Evolutionary conservation across 2,329 filamentous ascomycete genomes (phyloP), one percentile per base, ranked within the genome.

Genomic region (Boeremia lycopersici): DNA sequence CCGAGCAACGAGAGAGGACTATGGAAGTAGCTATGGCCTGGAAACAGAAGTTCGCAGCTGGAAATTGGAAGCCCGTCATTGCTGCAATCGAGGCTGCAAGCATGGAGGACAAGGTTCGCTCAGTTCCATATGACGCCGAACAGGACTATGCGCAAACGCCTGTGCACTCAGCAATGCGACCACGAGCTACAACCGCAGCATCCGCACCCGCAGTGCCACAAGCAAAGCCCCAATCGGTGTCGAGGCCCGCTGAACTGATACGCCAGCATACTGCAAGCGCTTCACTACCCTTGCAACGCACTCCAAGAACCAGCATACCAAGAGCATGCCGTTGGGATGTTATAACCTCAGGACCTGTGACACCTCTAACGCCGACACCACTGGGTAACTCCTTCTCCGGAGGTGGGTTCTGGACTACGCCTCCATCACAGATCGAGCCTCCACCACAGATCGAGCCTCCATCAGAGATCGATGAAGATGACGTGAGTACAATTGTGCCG

Each of bases 321-420:
- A 56, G 60, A n/a, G 48, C 53, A 15, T 35, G 17, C 5, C 59
- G 60, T 6, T 64, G 64, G 63, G 63, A 62, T 15, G 12, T 61
- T 36, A 33, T 60, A 17, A 29, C 41, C 3, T 19, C 44, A 10
- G 56, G 59, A 0, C 60, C 60, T 6, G 38, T 49, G 13, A 65
- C 59, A 10, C 62, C 65, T 8, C 46, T 65, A 0, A 57, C 62
- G 1, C 51, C 61, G 2, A 54, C 48, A 6, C 53, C 58, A 4
- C 10, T 50, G 3, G 58, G 55, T 30, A 67, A 67, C 10, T 55
- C 64, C 1, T 68, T 68, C 39, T 56, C 57, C 2, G 45, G 34
- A 17, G 60, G 54, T 4, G 64, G 63, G 7, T 58, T 57, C 36
- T 63, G 63, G 64, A 60, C 19, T 23, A 23, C 19, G 19, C 19